Percentiles rank a stretch among this genome's conserved stretches.
Evolutionary conservation across 805 yeast genomes (phyloP).

Genomic region (Ogataea corticis): DNA sequence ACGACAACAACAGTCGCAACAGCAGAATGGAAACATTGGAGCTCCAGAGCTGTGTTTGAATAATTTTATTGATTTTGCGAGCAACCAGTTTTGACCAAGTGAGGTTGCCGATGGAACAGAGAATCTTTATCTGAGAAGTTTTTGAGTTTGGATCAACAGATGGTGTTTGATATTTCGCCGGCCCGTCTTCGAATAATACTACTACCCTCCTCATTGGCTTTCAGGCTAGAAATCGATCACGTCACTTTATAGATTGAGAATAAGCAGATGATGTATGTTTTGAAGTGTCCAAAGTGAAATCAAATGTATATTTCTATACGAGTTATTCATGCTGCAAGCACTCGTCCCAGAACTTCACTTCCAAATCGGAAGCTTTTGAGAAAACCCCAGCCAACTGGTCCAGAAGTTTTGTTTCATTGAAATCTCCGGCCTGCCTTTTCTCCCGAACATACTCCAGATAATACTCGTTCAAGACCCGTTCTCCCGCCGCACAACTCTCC

Average conservation of each 20-base stretch:
- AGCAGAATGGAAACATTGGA: not conserved
- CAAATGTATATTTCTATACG: not conserved
- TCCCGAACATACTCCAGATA: slow-evolving; percentile 10
- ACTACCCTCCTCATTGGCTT: too few species aligned
- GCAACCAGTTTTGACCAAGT: not conserved
- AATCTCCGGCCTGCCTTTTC: slow-evolving; percentile 36
- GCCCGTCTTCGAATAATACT: too few species aligned
- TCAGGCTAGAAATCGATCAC: too few species aligned
- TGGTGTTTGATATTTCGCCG: too few species aligned
- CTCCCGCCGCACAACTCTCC: slow-evolving; percentile 54
- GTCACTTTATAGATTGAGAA: too few species aligned
- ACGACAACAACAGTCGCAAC: not conserved
- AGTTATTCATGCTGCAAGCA: slow-evolving; percentile 13
- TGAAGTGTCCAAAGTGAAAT: not conserved
- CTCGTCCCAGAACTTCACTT: slow-evolving; percentile 68
- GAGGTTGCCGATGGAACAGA: too few species aligned
- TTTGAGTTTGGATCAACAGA: too few species aligned
- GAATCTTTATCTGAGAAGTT: too few species aligned
- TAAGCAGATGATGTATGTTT: too few species aligned
- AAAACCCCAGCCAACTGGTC: slow-evolving; percentile 55
- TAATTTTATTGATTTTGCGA: slow-evolving; percentile 11
- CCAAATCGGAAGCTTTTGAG: slow-evolving; percentile 58
- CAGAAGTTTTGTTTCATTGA: slow-evolving; percentile 43
- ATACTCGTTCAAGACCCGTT: slow-evolving; percentile 36
- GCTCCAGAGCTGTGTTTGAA: slow-evolving; percentile 8